These are phyloP conservation scores for Nyctanthes arbortristis DNA, from an alignment of 257 asterid species.

Conservation along the genomic window DNA sequence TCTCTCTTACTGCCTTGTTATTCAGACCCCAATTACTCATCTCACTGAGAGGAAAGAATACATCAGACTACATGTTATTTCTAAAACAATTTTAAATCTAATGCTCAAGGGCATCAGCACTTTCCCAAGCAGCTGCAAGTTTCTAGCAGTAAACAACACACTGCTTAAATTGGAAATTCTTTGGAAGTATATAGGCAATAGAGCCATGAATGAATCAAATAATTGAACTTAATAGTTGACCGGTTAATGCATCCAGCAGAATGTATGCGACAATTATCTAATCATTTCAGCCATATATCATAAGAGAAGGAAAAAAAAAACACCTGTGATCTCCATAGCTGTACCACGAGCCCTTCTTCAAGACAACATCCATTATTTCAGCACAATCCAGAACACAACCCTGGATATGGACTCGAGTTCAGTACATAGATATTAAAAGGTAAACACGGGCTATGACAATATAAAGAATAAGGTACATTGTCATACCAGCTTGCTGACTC, in stretches of 20 bases:
- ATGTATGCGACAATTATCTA: constrained; percentile 6
- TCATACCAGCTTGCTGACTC: constrained; percentile 84
- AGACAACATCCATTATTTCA: constrained; percentile 73
- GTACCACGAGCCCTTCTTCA: constrained; percentile 94
- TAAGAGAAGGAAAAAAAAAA: too few relatives aligned
- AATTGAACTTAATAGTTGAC: constrained; percentile 2
- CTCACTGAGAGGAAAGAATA: background rate
- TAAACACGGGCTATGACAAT: constrained; percentile 15
- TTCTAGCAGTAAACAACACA: background rate
- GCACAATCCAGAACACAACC: constrained; percentile 96
- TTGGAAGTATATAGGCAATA: too few relatives aligned
- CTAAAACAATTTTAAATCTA: background rate
- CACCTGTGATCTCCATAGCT: constrained; percentile 97
- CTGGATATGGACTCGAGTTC: constrained; percentile 40
- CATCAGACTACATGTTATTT: background rate
- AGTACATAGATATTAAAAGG: constrained; percentile 9
- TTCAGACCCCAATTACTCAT: background rate
- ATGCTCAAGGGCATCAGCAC: background rate
- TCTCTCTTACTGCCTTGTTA: background rate
- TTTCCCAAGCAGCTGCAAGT: background rate
- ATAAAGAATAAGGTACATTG: constrained; percentile 9
- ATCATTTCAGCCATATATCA: background rate
- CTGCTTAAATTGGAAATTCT: background rate
- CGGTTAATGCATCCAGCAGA: constrained; percentile 8
- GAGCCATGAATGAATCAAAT: constrained; percentile 10